These are phyloP conservation scores for Acanthamoeba royreba DNA, from an alignment of 208 protist genomes.

Conservation along the genomic window DNA sequence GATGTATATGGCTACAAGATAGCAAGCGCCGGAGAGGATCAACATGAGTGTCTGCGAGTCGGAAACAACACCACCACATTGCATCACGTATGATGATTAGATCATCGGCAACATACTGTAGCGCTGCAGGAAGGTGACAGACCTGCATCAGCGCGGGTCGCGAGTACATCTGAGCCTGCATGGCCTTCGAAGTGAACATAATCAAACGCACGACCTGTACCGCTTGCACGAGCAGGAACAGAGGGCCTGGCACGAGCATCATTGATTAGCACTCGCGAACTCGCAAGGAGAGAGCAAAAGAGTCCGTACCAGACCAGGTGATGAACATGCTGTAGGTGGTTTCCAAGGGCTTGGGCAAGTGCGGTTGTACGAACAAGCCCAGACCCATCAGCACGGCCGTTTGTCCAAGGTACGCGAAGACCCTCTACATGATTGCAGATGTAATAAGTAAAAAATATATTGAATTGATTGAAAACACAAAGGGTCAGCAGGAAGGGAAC, in stretches of 20 bases:
- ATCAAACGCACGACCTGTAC: conserved; percentile 21
- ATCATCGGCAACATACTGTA: too few relatives aligned
- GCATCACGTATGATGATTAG: not conserved
- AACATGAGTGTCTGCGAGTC: not conserved
- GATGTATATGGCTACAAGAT: not conserved
- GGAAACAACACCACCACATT: not conserved
- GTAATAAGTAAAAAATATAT: not conserved
- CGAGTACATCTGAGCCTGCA: not conserved
- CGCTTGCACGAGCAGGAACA: conserved; percentile 1
- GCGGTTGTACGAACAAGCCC: conserved; percentile 14
- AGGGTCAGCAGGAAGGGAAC: not conserved
- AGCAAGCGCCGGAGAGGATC: not conserved
- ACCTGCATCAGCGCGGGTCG: not conserved
- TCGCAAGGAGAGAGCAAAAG: not conserved
- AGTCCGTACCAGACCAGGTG: not conserved
- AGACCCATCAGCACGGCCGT: not conserved
- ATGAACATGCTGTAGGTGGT: not conserved
- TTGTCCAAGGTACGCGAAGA: not conserved
- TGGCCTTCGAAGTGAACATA: conserved; percentile 12
- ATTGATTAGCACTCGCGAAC: not conserved
- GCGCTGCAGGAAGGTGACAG: too few relatives aligned
- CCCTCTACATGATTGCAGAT: not conserved
- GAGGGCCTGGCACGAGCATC: not conserved
- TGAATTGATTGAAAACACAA: not conserved
- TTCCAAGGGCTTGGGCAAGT: not conserved